These are phyloP conservation scores for Penicillium manginii DNA, from an alignment of 495 filamentous ascomycete species.

Conservation along the genomic window DNA sequence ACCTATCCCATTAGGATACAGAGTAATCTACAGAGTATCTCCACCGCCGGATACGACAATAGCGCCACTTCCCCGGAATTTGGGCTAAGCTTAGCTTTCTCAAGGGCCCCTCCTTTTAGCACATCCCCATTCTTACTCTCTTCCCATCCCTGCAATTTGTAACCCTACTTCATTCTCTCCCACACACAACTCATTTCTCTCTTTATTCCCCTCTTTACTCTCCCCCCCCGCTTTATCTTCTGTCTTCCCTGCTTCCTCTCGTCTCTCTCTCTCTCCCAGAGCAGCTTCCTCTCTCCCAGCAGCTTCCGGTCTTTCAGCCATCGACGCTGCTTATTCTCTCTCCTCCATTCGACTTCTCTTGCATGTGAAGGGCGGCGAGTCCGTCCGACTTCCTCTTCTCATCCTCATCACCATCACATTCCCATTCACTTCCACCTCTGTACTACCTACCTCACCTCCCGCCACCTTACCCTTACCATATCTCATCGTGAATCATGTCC, in stretches of 20 bases:
- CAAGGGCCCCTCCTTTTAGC: neutral
- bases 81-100: neutral
- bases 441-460: neutral
- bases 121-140: no score
- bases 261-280: neutral
- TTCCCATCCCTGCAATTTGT: no score
- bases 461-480: neutral
- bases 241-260: constrained; percentile 2
- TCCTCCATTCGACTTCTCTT: neutral
- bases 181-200: constrained; percentile 1
- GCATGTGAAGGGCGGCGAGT: constrained; percentile 38
- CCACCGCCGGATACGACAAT: neutral
- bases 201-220: no score
- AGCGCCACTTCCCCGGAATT: constrained; percentile 1
- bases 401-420: constrained; percentile 7
- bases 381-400: constrained; percentile 27
- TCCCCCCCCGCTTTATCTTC: constrained; percentile 3
- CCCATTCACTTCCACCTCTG: neutral
- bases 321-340: constrained; percentile 2
- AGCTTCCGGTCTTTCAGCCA: neutral
- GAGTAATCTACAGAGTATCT: no score
- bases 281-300: neutral
- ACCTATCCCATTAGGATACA: no score
- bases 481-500: constrained; percentile 42
- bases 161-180: constrained; percentile 6